Evolutionary conservation across 2,329 filamentous ascomycete species (phyloP).

Genomic region (Cytospora schulzeri): DNA sequence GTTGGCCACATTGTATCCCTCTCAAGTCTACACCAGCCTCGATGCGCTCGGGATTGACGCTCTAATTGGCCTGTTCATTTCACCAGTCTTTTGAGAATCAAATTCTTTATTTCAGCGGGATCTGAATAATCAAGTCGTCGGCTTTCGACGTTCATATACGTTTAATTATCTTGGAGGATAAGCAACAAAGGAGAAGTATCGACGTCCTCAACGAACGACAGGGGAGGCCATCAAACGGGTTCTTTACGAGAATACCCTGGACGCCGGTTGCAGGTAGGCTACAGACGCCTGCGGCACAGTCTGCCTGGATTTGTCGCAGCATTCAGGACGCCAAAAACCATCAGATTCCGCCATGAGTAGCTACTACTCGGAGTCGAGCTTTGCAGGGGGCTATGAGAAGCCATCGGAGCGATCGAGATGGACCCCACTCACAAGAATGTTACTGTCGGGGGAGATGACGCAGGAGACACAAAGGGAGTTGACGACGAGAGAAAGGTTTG

Average conservation of each 20-base stretch:
- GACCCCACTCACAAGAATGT: constrained; percentile 79
- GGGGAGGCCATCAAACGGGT: constrained; percentile 1
- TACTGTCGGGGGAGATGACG: constrained; percentile 81
- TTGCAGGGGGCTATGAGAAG: constrained; percentile 42
- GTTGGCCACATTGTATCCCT: constrained; percentile 27
- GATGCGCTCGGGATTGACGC: constrained; percentile 18
- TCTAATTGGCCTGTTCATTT: constrained; percentile 28
- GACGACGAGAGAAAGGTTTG: constrained; percentile 70
- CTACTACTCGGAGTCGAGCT: constrained; percentile 37
- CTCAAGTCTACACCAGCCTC: constrained; percentile 24
- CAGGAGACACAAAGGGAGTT: constrained; percentile 71
- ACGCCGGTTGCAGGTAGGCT: constrained; percentile 22
- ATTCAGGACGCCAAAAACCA: constrained; percentile 23
- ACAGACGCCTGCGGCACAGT: constrained; percentile 29
- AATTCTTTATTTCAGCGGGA: constrained; percentile 53
- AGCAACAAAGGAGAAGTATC: constrained; percentile 1
- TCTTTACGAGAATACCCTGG: not conserved
- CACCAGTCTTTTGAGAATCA: constrained; percentile 30
- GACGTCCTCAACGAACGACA: constrained; percentile 1
- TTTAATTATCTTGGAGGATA: constrained; percentile 1
- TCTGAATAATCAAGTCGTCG: constrained; percentile 47
- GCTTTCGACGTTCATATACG: constrained; percentile 16
- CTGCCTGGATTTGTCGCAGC: constrained; percentile 10
- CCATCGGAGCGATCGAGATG: constrained; percentile 75
- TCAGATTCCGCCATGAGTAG: constrained; percentile 35